A percentile compares a stretch with the other conserved stretches of the same genome.
Conservation (phyloP, 805 yeast species). For the Candida easanensis region DNA sequence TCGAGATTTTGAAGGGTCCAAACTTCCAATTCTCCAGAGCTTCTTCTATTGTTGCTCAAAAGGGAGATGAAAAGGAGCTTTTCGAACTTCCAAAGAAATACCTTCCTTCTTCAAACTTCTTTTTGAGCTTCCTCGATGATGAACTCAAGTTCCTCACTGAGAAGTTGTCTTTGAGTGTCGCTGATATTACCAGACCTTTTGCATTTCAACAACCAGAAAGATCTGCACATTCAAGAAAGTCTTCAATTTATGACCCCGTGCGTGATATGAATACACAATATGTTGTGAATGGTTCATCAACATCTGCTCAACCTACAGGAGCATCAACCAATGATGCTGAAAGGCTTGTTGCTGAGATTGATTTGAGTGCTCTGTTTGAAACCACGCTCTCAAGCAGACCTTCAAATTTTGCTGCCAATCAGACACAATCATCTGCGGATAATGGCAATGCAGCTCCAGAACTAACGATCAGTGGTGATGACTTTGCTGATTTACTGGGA, state of each 20-base stretch:
- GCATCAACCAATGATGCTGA: background rate
- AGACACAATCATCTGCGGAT: too few relatives aligned
- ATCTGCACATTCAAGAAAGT: background rate
- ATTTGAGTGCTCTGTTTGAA: background rate
- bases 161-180: background rate
- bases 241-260: background rate
- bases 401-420: too few relatives aligned
- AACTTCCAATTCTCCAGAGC: slow-evolving; percentile 15
- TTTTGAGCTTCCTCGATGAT: slow-evolving; percentile 1
- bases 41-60: background rate
- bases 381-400: background rate
- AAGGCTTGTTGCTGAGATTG: background rate
- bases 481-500: slow-evolving; percentile 4
- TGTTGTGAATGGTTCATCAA: too few relatives aligned
- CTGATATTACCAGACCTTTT: background rate
- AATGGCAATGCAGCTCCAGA: background rate
- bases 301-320: too few relatives aligned
- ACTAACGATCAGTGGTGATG: background rate
- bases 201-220: background rate
- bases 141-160: background rate
- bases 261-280: background rate
- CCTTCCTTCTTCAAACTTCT: background rate
- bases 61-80: background rate
- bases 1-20: slow-evolving; percentile 15
- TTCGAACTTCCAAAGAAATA: background rate